These are phyloP conservation scores for Dioszegia hungarica DNA, from an alignment of 768 basidiomycete genomes.

Conservation along the genomic window DNA sequence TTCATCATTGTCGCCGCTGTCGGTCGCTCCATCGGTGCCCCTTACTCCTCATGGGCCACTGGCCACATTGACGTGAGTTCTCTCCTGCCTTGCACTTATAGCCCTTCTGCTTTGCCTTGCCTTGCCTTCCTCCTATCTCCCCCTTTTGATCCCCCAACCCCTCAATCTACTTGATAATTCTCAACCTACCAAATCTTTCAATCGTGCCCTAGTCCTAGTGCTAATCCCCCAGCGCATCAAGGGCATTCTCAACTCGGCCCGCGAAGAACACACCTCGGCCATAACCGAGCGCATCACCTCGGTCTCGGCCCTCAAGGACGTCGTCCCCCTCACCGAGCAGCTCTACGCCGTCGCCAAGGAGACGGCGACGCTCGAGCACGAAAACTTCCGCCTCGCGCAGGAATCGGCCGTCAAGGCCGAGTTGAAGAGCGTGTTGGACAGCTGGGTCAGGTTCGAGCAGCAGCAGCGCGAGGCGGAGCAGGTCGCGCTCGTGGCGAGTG, in stretches of 20 bases:
- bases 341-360: constrained; percentile 95
- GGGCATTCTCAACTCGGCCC: constrained; percentile 71
- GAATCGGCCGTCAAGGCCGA: constrained; percentile 79
- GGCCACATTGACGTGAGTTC: constrained; percentile 65
- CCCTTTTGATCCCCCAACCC: too few relatives aligned
- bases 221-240: constrained; percentile 58
- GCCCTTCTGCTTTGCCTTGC: too few relatives aligned
- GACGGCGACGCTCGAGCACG: constrained; percentile 82
- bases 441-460: constrained; percentile 97
- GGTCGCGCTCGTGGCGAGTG: constrained; percentile 76
- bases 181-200: too few relatives aligned
- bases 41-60: constrained; percentile 89
- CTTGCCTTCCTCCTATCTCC: too few relatives aligned
- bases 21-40: constrained; percentile 63
- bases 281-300: constrained; percentile 88
- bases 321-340: constrained; percentile 79
- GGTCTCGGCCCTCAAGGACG: constrained; percentile 92
- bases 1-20: constrained; percentile 76
- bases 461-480: constrained; percentile 95
- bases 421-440: constrained; percentile 90
- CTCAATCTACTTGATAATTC: too few relatives aligned
- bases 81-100: too few relatives aligned
- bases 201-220: too few relatives aligned
- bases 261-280: constrained; percentile 83
- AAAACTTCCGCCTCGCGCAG: constrained; percentile 85